Conservation (phyloP, 2,329 filamentous ascomycete species). For the Aureobasidium zeae region DNA sequence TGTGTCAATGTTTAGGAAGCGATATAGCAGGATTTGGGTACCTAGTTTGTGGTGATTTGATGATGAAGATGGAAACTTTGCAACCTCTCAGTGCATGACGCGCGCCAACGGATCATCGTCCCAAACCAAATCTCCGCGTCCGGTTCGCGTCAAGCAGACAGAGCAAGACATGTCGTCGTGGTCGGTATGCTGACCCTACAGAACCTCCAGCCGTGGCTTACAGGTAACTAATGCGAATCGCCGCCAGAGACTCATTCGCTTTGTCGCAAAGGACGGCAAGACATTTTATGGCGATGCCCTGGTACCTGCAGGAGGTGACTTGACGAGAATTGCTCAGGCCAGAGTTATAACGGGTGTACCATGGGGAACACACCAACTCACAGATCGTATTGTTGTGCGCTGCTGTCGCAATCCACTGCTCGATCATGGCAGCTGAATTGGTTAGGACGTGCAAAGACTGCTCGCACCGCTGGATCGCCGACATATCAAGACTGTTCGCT, state of each 20-base stretch:
- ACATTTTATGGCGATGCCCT: conserved; percentile 68
- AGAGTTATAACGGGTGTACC: conserved; percentile 56
- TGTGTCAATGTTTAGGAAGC: conserved; percentile 5
- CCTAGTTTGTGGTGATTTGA: too few species aligned
- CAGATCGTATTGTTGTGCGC: conserved; percentile 46
- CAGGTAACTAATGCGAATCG: background rate
- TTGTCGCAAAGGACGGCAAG: conserved; percentile 56
- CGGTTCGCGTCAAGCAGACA: too few species aligned
- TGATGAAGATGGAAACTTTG: too few species aligned
- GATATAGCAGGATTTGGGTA: background rate
- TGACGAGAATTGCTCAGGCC: conserved; percentile 52
- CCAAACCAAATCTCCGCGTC: too few species aligned
- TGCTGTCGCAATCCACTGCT: background rate
- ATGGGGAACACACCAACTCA: conserved; percentile 56
- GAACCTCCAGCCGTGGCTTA: background rate
- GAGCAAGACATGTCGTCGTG: conserved; percentile 15
- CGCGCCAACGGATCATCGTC: too few species aligned
- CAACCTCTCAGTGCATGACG: conserved; percentile 9
- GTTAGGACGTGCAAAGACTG: conserved; percentile 39
- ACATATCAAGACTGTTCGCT: conserved; percentile 58
- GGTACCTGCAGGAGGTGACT: conserved; percentile 52
- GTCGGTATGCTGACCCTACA: conserved; percentile 16
- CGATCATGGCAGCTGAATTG: background rate
- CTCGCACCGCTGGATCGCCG: conserved; percentile 54
- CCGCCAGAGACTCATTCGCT: conserved; percentile 59